Conservation (phyloP, 2,329 filamentous ascomycete species). For the Dothiorella sarmentorum region DNA sequence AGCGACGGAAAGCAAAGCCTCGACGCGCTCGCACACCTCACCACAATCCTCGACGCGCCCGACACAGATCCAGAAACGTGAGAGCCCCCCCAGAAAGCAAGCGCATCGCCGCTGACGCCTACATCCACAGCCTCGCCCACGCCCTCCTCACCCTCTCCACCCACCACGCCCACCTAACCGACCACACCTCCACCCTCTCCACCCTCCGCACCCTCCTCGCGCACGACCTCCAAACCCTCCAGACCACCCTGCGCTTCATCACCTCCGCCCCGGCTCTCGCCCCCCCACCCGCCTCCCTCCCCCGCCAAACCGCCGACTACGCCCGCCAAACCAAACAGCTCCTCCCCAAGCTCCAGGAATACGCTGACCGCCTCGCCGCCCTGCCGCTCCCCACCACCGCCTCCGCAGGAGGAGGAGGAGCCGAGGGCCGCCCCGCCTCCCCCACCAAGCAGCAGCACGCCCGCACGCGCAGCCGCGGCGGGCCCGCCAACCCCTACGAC, state of each 20-base stretch:
- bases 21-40: slow-evolving; percentile 35
- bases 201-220: slow-evolving; percentile 33
- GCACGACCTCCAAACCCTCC: slow-evolving; percentile 31
- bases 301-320: slow-evolving; percentile 70
- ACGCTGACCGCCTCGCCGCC: slow-evolving; percentile 44
- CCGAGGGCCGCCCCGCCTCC: background rate
- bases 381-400: slow-evolving; percentile 22
- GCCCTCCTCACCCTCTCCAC: slow-evolving; percentile 33
- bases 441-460: background rate
- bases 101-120: background rate
- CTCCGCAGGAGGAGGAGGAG: background rate
- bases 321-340: slow-evolving; percentile 68
- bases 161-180: slow-evolving; percentile 30
- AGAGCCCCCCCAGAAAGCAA: background rate
- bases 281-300: slow-evolving; percentile 55
- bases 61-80: slow-evolving; percentile 25
- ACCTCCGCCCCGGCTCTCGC: slow-evolving; percentile 34
- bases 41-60: slow-evolving; percentile 36
- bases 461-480: background rate
- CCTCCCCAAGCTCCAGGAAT: slow-evolving; percentile 63
- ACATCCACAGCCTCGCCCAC: slow-evolving; percentile 28
- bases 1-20: slow-evolving; percentile 31
- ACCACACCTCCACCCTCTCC: slow-evolving; percentile 33
- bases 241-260: slow-evolving; percentile 30
- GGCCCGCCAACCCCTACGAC: background rate